Evolutionary conservation across 345 rosid species (phyloP).

Genomic region (Euphorbia lathyris): DNA sequence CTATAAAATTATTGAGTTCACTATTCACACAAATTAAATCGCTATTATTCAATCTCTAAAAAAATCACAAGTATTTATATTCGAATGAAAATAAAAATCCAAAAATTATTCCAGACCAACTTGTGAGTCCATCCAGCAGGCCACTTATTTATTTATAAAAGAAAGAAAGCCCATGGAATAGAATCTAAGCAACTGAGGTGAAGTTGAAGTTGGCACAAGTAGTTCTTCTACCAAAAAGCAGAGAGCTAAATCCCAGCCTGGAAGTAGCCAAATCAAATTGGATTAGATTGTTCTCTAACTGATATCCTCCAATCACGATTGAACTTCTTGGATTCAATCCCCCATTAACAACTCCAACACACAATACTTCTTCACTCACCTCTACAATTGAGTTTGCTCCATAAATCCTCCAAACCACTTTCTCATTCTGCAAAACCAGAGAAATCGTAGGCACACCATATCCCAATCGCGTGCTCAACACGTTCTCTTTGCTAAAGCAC

Average conservation of each 20-base stretch:
- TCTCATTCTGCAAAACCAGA: slow-evolving; percentile 18
- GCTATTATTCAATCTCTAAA: no score
- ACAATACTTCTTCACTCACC: slow-evolving; percentile 21
- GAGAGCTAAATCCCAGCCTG: slow-evolving; percentile 29
- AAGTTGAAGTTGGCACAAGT: slow-evolving; percentile 24
- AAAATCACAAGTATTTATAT: no score
- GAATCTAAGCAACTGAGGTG: slow-evolving; percentile 13
- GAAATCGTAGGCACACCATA: slow-evolving; percentile 24
- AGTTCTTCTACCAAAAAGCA: slow-evolving; percentile 9
- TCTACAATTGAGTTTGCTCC: slow-evolving; percentile 34
- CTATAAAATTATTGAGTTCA: no score
- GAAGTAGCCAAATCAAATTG: slow-evolving; percentile 26
- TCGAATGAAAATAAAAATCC: no score
- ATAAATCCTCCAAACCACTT: slow-evolving; percentile 23
- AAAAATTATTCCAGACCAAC: no score
- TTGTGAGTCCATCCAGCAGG: no score
- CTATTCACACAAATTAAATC: no score
- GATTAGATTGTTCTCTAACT: slow-evolving; percentile 29
- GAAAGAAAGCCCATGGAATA: no score
- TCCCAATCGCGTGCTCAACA: slow-evolving; percentile 33
- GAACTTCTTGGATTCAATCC: slow-evolving; percentile 21
- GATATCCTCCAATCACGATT: slow-evolving; percentile 32
- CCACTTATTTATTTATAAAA: no score
- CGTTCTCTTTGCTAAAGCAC: slow-evolving; percentile 45
- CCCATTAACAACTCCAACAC: slow-evolving; percentile 34